Evolutionary conservation across 306 rosid genomes (phyloP), one percentile per base, ranked within the genome.

Genomic region (Trichosanthes truncata): DNA sequence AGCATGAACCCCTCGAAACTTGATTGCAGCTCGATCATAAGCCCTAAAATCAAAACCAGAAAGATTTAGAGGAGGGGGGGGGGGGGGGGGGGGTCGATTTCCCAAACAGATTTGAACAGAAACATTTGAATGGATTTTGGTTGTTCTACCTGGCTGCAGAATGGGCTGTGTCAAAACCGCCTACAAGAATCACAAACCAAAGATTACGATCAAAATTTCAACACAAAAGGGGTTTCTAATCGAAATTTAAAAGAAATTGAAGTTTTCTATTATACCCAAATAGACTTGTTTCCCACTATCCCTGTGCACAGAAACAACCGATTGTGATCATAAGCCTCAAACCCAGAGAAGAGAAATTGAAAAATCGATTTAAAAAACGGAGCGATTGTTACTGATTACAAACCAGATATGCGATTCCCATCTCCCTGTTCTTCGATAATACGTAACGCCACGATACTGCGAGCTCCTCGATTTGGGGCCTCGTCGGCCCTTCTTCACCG

Each of bases 341-440:
- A 69, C 40, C 43, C 65, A 17, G 7, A 5, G n/a, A 33, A 20
- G 11, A 12, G 36, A 46, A 57, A 13, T 14, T n/a, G 7, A 9
- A 55, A 43, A 76, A 43, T 41, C 14, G 40, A 3, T 40, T 6
- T 0, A 1, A 4, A 0, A 74, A 49, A 53, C 35, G 11, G 36
- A 77, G 38, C 56, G 36, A 71, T 21, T 68, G 29, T 21, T 2
- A 67, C 17, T 15, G 67, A 65, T 35, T 56, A 41, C 90, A 40
- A 43, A 94, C 98, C 98, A 94, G 67, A 94, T 94, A 80, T 94
- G 98, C 72, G 98, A 94, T 85, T 94, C 98, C 98, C 98, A 94
- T 83, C 98, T 72, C 41, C 98, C 98, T 5, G 98, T 94, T 61
- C 98, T 87, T 77, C 98, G 89, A 56, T 94, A 92, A 79, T 89